Evolutionary conservation across 805 yeast species (phyloP).

Genomic region (Saccharomycopsis oosterbeekiorum): DNA sequence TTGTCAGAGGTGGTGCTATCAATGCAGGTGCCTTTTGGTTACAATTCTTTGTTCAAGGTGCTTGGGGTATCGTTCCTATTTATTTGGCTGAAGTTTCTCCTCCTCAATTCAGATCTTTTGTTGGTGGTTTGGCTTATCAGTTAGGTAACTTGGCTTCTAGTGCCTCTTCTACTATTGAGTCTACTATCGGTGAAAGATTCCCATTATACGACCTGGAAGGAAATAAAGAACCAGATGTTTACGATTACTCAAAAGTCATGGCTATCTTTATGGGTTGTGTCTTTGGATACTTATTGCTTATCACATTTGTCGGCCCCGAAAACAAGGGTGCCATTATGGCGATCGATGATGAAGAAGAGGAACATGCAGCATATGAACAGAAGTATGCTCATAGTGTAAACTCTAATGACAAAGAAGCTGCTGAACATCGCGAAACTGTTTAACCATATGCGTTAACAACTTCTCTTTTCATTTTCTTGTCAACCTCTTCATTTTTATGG

Average conservation of each 20-base stretch:
- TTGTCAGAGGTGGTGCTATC: conserved; percentile 28
- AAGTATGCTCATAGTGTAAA: not conserved
- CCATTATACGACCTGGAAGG: conserved; percentile 36
- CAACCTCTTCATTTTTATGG: not conserved
- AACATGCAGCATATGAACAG: conserved; percentile 9
- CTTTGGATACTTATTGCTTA: conserved; percentile 39
- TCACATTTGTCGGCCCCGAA: conserved; percentile 51
- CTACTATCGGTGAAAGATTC: conserved; percentile 50
- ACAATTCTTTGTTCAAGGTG: conserved; percentile 60
- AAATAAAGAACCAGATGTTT: conserved; percentile 23
- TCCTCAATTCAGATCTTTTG: conserved; percentile 51
- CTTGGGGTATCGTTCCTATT: conserved; percentile 65
- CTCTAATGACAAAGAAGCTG: not conserved
- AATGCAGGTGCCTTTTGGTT: conserved; percentile 54
- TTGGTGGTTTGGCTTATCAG: conserved; percentile 57
- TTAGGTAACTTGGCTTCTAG: conserved; percentile 65
- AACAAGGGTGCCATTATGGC: conserved; percentile 19
- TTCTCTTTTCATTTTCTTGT: not conserved
- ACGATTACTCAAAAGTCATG: conserved; percentile 64
- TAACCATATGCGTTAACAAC: not conserved
- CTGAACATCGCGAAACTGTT: not conserved
- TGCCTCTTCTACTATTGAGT: conserved; percentile 63
- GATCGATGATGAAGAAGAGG: conserved; percentile 7
- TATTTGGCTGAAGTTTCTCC: conserved; percentile 58
- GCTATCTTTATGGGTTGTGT: conserved; percentile 60